Evolutionary conservation across 352 stramenopile species (phyloP).

Genomic region (Phytopythium litorale): DNA sequence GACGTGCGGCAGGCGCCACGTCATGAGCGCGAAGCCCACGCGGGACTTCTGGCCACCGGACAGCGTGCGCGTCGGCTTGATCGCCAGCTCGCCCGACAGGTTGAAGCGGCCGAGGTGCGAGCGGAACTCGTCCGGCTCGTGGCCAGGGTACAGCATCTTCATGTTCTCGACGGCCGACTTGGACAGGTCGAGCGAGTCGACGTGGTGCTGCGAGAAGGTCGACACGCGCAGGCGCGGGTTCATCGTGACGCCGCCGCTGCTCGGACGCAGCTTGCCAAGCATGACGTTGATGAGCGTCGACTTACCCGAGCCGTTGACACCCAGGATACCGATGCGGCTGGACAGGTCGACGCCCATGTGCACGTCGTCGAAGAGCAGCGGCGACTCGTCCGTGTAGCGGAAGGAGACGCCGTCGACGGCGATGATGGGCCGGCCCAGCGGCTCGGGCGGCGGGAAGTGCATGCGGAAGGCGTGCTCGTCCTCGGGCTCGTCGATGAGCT

Average conservation of each 20-base stretch:
- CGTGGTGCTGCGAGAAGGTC: slow-evolving; percentile 96
- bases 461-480: slow-evolving; percentile 94
- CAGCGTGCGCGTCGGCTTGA: slow-evolving; percentile 93
- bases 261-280: slow-evolving; percentile 91
- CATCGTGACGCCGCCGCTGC: slow-evolving; percentile 81
- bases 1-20: slow-evolving; percentile 94
- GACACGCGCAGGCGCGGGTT: slow-evolving; percentile 92
- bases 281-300: slow-evolving; percentile 97
- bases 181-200: slow-evolving; percentile 93
- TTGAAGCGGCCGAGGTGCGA: slow-evolving; percentile 95
- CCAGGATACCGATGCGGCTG: slow-evolving; percentile 92
- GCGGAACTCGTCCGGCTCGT: slow-evolving; percentile 88
- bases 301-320: slow-evolving; percentile 93
- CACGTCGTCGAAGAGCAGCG: slow-evolving; percentile 81
- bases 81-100: slow-evolving; percentile 93
- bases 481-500: slow-evolving; percentile 91
- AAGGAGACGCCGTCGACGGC: slow-evolving; percentile 89
- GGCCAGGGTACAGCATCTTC: slow-evolving; percentile 87
- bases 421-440: slow-evolving; percentile 94
- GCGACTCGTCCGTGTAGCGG: slow-evolving; percentile 53
- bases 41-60: slow-evolving; percentile 95
- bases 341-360: slow-evolving; percentile 97
- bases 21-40: slow-evolving; percentile 94
- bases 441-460: slow-evolving; percentile 93
- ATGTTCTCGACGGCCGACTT: slow-evolving; percentile 89